phyloP scores from a whole-genome alignment of 1,139 yeast genomes.

The Yamadazyma friedrichii region DNA sequence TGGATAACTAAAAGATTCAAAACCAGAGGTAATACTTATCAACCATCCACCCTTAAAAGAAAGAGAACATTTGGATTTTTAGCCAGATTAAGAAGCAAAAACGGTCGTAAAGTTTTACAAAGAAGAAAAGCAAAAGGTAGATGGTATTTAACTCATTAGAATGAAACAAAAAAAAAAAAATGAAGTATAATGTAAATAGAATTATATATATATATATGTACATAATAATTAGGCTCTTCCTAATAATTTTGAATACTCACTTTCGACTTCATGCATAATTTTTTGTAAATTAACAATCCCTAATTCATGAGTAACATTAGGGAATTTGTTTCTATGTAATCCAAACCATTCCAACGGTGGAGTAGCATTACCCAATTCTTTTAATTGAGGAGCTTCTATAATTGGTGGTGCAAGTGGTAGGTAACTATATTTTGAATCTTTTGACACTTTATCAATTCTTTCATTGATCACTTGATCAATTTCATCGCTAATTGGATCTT shows the following conservation, averaged over 20 bases:
- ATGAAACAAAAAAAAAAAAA: neutral
- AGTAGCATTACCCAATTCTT: constrained; percentile 93
- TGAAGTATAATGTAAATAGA: constrained; percentile 1
- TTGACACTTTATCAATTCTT: constrained; percentile 62
- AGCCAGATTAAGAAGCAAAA: constrained; percentile 77
- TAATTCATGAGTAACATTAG: constrained; percentile 79
- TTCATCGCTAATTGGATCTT: constrained; percentile 24
- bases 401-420: constrained; percentile 70
- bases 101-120: constrained; percentile 76
- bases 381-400: constrained; percentile 85
- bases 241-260: constrained; percentile 46
- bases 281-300: constrained; percentile 74
- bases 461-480: constrained; percentile 53
- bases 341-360: constrained; percentile 99
- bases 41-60: constrained; percentile 87
- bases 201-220: neutral
- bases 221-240: constrained; percentile 32
- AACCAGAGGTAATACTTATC: constrained; percentile 91
- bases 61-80: constrained; percentile 89
- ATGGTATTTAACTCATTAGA: constrained; percentile 83
- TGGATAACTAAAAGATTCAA: constrained; percentile 69
- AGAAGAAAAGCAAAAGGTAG: constrained; percentile 88
- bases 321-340: constrained; percentile 78
- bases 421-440: constrained; percentile 58
- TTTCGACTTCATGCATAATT: constrained; percentile 61